phyloP scores from a whole-genome alignment of 108 stramenopile genomes.

The Stephanodiscus triporus region DNA sequence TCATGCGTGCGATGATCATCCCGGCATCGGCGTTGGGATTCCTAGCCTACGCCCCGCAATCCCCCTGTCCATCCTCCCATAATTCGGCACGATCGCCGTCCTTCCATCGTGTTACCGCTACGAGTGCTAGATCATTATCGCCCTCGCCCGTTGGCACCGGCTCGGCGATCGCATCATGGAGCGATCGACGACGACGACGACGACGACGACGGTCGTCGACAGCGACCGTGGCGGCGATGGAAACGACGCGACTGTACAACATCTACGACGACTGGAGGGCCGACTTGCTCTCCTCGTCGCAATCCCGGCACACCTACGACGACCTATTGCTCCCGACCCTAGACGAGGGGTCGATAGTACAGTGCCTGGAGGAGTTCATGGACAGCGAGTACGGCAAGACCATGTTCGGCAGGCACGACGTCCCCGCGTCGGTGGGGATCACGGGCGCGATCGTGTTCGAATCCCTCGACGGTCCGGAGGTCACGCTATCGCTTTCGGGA shows the following conservation, averaged over 20 bases:
- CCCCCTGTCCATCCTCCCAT: not conserved
- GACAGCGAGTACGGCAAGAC: constrained; percentile 71
- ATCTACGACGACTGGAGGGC: constrained; percentile 77
- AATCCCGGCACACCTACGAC: constrained; percentile 45
- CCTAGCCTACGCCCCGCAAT: not conserved
- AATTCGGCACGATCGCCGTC: not conserved
- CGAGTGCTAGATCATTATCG: not conserved
- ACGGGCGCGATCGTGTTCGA: constrained; percentile 72
- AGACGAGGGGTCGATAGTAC: constrained; percentile 61
- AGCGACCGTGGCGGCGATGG: too few species aligned
- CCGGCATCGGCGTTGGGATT: not conserved
- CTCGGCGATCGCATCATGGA: too few species aligned
- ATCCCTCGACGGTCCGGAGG: constrained; percentile 70
- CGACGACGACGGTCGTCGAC: not conserved
- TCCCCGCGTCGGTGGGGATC: constrained; percentile 54
- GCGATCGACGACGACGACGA: not conserved
- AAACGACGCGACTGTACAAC: constrained; percentile 26
- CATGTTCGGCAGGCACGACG: constrained; percentile 81
- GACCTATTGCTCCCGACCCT: constrained; percentile 24
- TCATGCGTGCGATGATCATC: not conserved
- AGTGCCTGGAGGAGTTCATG: constrained; percentile 67
- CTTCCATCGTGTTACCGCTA: not conserved
- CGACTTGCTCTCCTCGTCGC: constrained; percentile 56
- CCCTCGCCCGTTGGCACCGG: not conserved
- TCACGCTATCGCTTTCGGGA: constrained; percentile 50